Evolutionary conservation across 2,329 filamentous ascomycete genomes (phyloP), one percentile per base, ranked within the genome.

Genomic region (Myriosclerotinia scirpicola): DNA sequence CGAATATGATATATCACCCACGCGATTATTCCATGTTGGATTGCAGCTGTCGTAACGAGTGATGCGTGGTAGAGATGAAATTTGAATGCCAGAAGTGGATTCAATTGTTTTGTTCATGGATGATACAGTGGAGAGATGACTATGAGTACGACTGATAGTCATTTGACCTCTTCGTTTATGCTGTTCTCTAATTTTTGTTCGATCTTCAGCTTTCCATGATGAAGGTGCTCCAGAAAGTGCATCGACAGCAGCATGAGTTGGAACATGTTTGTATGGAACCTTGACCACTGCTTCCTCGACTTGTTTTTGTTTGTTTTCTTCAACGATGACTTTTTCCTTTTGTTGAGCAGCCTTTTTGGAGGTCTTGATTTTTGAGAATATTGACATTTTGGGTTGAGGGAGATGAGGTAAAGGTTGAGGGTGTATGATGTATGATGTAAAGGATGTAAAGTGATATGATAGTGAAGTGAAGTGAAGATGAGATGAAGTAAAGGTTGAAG

Each of bases 231-330:
- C 82, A 30, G 81, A 79, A 54, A 87, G 76, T 54, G 86, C 85
- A 75, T 89, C 86, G 15, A 80, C 74, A 55, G 84, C 84, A 38
- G 86, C 86, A 73, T 89, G 87, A 17, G 80, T 87, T n/a, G 86
- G 85, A 26, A 86, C 76, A 73, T 89, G 86, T 63, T 79, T 82
- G 76, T 89, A 88, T 15, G 83, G 80, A n/a, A 77, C 69, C 64
- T 80, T 79, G 42, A 54, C 53, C 22, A 38, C 34, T 17, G 42
- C 54, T 40, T 59, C 15, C 5, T 67, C 67, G 1, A 44, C 54
- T 48, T 76, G 73, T 26, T 75, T 62, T 68, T 81, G 80, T 53
- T 77, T 81, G 50, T 80, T 77, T 71, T 82, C 80, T 70, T 83
- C 81, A 12, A 42, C 34, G 53, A 77, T 80, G 67, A 80, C 74